Base-by-base conservation (phyloP, 306 rosid species). In the Cotoneaster glaucophyllus region DNA sequence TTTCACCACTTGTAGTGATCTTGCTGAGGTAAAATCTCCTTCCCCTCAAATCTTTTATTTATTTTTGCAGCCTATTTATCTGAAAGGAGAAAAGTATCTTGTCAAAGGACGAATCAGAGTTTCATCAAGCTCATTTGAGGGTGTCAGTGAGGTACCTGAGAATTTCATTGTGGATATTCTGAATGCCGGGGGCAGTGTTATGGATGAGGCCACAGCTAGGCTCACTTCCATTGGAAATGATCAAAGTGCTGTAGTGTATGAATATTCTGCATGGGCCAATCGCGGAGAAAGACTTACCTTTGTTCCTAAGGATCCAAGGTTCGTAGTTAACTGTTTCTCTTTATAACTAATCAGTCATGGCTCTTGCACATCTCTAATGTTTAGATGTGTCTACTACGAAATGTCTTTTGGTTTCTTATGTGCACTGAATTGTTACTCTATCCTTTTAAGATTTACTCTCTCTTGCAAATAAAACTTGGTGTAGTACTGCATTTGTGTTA, bases 251-350 rank as follows among this genome's bases (percentile, higher is more conserved):
- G 85, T 85, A 74, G 62, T 82, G 62, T 92, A 85, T 74, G 96
- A 96, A 83, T 92, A 85, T 79, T 88, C 89, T 81, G 18, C 84
- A 57, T 96, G 98, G 98, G 91, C 88, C 53, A 89, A 80, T 86
- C 89, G 82, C 31, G 93, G 94, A 81, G 96, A 88, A 83, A 82
- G 85, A 77, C 90, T 92, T 70, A 82, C 86, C 77, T 86, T 96
- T 72, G 82, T 90, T 85, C 98, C 99, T 69, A 69, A 75, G 81
- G 99, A 96, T 85, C 73, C 91, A 45, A 90, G 99, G 99, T 92
- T 78, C 34, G 15, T 78, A 59, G 82, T 64, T 85, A 25, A 62
- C 67, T 48, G 34, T 59, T 64, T 66, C 14, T 31, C 71, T 77
- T 31, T 45, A 56, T 57, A 71, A 80, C 77, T 39, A 13, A 57